A percentile compares a stretch with the other conserved stretches of the same genome.
Evolutionary conservation across 2,329 filamentous ascomycete genomes (phyloP).

Genomic region (Metarhizium robertsii): DNA sequence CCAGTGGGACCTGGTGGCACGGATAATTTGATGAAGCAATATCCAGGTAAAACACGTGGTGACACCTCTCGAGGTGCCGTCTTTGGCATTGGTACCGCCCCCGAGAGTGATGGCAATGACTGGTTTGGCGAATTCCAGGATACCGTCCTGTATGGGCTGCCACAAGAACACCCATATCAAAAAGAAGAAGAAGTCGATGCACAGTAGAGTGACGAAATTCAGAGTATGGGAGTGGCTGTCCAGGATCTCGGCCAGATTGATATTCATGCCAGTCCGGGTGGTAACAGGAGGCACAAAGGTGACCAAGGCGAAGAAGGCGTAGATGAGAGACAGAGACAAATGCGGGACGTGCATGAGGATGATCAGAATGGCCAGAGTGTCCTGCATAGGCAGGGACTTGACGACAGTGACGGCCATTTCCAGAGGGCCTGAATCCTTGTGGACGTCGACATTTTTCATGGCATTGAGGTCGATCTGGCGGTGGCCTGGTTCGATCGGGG

Average conservation of each 20-base stretch:
- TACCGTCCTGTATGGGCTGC: conserved; percentile 78
- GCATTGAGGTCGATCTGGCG: conserved; percentile 63
- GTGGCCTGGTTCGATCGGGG: conserved; percentile 38
- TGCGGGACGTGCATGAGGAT: conserved; percentile 88
- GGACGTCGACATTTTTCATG: conserved; percentile 57
- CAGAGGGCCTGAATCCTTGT: conserved; percentile 63
- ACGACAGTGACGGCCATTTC: conserved; percentile 79
- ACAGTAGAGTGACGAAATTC: conserved; percentile 73
- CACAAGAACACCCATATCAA: conserved; percentile 81
- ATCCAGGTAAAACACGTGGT: conserved; percentile 64
- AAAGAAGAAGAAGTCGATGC: conserved; percentile 75
- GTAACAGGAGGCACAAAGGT: conserved; percentile 83
- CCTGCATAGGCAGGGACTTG: conserved; percentile 79
- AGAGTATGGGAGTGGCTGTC: conserved; percentile 80
- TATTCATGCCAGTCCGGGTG: conserved; percentile 65
- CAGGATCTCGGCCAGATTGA: conserved; percentile 85
- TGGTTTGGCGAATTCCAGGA: conserved; percentile 83
- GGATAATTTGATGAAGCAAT: conserved; percentile 41
- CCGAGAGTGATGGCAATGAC: conserved; percentile 88
- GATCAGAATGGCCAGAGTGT: conserved; percentile 94
- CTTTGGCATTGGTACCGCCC: conserved; percentile 62
- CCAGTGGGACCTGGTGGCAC: conserved; percentile 40
- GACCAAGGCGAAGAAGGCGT: conserved; percentile 84
- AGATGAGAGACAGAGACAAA: conserved; percentile 77
- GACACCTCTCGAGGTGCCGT: conserved; percentile 62